Conservation (phyloP, 2,329 filamentous ascomycete genomes). For the Teratosphaeria gauchensis region DNA sequence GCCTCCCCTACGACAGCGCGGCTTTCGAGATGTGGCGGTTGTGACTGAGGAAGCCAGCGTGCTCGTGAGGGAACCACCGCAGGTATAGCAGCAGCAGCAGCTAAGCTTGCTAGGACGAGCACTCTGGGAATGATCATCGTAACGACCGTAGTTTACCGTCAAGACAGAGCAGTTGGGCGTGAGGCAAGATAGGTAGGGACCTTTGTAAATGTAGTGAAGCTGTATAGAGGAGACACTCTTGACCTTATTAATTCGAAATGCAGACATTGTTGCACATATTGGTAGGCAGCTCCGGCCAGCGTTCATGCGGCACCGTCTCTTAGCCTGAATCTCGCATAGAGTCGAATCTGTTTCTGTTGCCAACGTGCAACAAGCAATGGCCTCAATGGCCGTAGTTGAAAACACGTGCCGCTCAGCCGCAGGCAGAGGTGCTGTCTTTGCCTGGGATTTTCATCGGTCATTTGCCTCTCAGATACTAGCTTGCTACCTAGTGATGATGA, state of each 20-base stretch:
- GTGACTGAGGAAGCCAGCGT: neutral
- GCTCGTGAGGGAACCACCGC: neutral
- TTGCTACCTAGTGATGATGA: too few relatives aligned
- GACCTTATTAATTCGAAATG: neutral
- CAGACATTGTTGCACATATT: neutral
- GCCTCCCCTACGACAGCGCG: neutral
- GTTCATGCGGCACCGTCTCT: neutral
- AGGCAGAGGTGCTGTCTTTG: neutral
- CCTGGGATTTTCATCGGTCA: too few relatives aligned
- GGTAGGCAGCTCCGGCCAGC: neutral
- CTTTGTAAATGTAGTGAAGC: neutral
- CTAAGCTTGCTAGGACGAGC: neutral
- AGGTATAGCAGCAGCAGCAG: neutral
- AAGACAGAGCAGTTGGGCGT: neutral
- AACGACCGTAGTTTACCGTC: neutral
- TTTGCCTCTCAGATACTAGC: too few relatives aligned
- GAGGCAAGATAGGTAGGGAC: neutral
- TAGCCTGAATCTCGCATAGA: neutral
- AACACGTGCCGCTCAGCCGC: neutral
- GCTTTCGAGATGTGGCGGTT: neutral
- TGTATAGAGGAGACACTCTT: neutral
- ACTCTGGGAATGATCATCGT: neutral
- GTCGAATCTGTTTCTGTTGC: neutral
- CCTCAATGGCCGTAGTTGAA: neutral
- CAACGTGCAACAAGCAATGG: neutral